phyloP scores from a whole-genome alignment of 2,329 filamentous ascomycete genomes.

The Colletotrichum nymphaeae region DNA sequence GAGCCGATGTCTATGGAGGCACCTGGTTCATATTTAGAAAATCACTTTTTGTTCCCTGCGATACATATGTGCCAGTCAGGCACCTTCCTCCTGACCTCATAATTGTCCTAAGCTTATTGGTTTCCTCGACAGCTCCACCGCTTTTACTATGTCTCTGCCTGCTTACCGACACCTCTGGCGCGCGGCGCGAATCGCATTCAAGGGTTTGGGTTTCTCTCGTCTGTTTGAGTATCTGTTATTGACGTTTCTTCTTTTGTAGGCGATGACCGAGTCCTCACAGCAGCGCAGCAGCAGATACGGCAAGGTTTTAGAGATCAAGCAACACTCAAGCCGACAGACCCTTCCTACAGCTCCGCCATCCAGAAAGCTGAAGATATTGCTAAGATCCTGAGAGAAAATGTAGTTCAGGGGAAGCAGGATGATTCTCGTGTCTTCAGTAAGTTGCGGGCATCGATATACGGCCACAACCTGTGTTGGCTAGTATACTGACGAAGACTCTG shows the following conservation, averaged over 20 bases:
- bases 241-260: slow-evolving; percentile 59
- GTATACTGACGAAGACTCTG: background rate
- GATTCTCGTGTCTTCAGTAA: slow-evolving; percentile 70
- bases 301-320: slow-evolving; percentile 78
- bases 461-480: background rate
- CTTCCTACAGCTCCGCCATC: slow-evolving; percentile 73
- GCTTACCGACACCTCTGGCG: slow-evolving; percentile 88
- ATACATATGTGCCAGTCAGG: background rate
- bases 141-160: slow-evolving; percentile 69
- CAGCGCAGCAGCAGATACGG: slow-evolving; percentile 79
- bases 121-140: background rate
- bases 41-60: background rate
- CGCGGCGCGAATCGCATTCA: slow-evolving; percentile 84
- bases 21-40: background rate
- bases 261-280: slow-evolving; percentile 75
- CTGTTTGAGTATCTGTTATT: background rate
- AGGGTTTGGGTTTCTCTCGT: slow-evolving; percentile 65
- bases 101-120: background rate
- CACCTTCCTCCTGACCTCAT: background rate
- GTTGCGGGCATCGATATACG: slow-evolving; percentile 43
- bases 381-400: slow-evolving; percentile 80
- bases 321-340: slow-evolving; percentile 65
- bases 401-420: slow-evolving; percentile 81
- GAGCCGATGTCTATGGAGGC: background rate
- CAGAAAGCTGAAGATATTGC: slow-evolving; percentile 86